Evolutionary conservation across 768 basidiomycete genomes (phyloP), one percentile per base, ranked within the genome.

Genomic region (Calocybe gangraenosa): DNA sequence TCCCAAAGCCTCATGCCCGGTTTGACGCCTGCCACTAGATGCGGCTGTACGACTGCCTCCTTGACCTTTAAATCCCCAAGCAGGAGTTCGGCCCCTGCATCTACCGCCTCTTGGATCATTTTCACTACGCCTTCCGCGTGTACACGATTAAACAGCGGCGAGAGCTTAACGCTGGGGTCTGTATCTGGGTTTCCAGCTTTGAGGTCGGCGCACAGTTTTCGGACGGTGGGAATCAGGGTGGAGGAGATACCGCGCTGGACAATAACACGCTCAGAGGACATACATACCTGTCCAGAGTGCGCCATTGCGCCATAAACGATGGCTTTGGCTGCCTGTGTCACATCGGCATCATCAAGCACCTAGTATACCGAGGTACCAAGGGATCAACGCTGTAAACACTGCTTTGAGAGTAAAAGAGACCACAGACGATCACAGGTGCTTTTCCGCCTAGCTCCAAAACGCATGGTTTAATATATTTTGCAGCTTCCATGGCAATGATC

Each of bases 261-360:
- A 35, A 81, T 74, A n/a, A 79, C 71, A 6, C 78, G 73, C 52
- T 78, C 76, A 7, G 76, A 73, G 1, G 78, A 76, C 74, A 81
- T 78, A 61, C 78, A 81, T 34, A 79, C 66, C 60, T 80, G 77
- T 0, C 79, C 78, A 10, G 74, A 75, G 54, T 74, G 64, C 0
- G 67, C 40, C 54, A 78, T 64, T 2, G 76, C 67, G 14, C 71
- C 71, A 22, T 51, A 66, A 0, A 66, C 66, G 37, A 79, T 72
- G 2, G 66, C 69, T 44, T 73, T 73, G 0, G 82, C 77, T 0
- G 81, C 81, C 33, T 75, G 64, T 8, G 65, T 55, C 19, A 82
- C 51, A 53, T 82, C 68, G 0, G 81, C 81, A 42, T 79, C 75
- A 21, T 73, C 58, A 7, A 79, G 60, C 6, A 78, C 70, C 78